Evolutionary conservation across 495 filamentous ascomycete species (phyloP).

Genomic region (Penicillium paxilli): DNA sequence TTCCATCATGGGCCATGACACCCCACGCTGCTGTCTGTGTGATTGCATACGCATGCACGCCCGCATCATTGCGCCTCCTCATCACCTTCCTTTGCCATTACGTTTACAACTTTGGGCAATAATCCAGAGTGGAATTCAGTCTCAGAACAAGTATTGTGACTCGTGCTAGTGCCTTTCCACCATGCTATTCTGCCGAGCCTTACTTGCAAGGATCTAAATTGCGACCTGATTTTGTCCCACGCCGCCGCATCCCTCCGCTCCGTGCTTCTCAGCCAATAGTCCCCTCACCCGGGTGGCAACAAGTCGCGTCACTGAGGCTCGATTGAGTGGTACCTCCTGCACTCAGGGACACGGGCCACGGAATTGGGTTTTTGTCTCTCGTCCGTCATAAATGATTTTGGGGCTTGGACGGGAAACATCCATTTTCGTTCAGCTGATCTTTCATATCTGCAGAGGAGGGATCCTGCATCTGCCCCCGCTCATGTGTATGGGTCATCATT

Average conservation of each 20-base stretch:
- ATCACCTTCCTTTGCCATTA: conserved; percentile 13
- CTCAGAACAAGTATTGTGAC: conserved; percentile 28
- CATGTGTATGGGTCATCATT: conserved; percentile 44
- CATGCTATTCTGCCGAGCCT: conserved; percentile 12
- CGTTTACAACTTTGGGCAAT: conserved; percentile 16
- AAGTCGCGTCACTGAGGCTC: conserved; percentile 27
- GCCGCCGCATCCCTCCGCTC: conserved; percentile 25
- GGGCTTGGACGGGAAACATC: conserved; percentile 21
- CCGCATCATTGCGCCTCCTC: conserved; percentile 11
- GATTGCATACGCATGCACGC: conserved; percentile 24
- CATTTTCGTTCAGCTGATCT: conserved; percentile 51
- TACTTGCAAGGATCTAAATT: conserved; percentile 21
- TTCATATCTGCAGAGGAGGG: conserved; percentile 44
- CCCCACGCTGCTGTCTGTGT: conserved; percentile 22
- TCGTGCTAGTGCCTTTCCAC: conserved; percentile 14
- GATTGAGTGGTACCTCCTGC: conserved; percentile 36
- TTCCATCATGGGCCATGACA: conserved; percentile 12
- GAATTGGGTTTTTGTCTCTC: conserved; percentile 25
- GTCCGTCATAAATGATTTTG: conserved; percentile 10
- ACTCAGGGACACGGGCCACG: conserved; percentile 25
- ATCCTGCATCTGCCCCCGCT: conserved; percentile 45
- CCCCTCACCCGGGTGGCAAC: conserved; percentile 22
- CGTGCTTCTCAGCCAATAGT: conserved; percentile 27
- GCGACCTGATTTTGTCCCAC: conserved; percentile 21
- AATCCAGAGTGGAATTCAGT: conserved; percentile 20